Evolutionary conservation across 768 basidiomycete genomes (phyloP).

Genomic region (Pulveroboletus sp.): DNA sequence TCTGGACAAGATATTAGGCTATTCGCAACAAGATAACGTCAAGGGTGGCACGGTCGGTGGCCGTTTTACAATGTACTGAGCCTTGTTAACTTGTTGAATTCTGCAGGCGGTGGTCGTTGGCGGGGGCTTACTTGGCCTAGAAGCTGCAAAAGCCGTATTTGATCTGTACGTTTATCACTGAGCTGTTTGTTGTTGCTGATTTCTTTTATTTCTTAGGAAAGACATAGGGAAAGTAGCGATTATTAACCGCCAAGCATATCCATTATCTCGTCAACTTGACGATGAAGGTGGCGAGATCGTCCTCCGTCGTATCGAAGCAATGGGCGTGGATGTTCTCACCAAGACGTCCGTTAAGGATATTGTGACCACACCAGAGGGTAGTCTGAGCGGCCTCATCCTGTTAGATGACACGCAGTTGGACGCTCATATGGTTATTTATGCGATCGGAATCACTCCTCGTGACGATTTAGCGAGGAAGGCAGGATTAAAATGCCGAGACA

Average conservation of each 20-base stretch:
- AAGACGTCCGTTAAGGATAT: slow-evolving; percentile 37
- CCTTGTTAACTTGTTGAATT: not conserved
- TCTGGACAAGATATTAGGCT: slow-evolving; percentile 60
- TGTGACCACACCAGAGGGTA: slow-evolving; percentile 34
- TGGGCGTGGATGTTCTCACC: slow-evolving; percentile 58
- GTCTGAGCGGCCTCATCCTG: slow-evolving; percentile 50
- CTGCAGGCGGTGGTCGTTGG: not conserved
- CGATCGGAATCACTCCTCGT: slow-evolving; percentile 68
- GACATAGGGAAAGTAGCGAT: slow-evolving; percentile 49
- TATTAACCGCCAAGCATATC: slow-evolving; percentile 49
- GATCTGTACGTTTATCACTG: too few relatives aligned
- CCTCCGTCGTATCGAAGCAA: slow-evolving; percentile 52
- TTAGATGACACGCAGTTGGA: slow-evolving; percentile 43
- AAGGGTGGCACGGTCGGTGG: slow-evolving; percentile 29
- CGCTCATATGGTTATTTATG: slow-evolving; percentile 59
- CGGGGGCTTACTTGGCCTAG: not conserved
- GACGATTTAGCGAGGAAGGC: slow-evolving; percentile 59
- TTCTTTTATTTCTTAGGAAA: slow-evolving; percentile 18
- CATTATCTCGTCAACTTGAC: slow-evolving; percentile 59
- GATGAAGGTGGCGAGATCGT: slow-evolving; percentile 59
- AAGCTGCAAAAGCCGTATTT: not conserved
- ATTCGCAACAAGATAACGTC: slow-evolving; percentile 45
- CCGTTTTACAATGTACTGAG: not conserved
- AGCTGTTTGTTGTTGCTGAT: too few relatives aligned
- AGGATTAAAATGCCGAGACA: slow-evolving; percentile 47